Conservation (phyloP, 2,329 filamentous ascomycete species). For the Ophiostoma perfectum region DNA sequence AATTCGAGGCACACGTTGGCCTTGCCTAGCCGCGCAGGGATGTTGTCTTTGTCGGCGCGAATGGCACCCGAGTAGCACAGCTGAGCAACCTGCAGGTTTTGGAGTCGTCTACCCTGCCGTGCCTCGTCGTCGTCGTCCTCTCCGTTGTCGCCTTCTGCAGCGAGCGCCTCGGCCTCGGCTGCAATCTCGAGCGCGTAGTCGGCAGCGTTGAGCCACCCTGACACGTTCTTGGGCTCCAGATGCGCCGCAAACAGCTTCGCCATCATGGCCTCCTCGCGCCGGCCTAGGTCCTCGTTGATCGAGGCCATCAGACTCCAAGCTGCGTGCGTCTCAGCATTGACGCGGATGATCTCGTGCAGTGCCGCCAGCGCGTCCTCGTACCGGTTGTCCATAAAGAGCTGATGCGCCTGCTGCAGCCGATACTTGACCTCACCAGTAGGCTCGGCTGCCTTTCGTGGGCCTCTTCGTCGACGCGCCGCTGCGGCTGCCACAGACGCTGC, state of each 20-base stretch:
- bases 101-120: constrained; percentile 30
- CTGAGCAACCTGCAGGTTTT: constrained; percentile 49
- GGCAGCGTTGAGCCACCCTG: constrained; percentile 55
- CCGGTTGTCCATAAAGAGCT: constrained; percentile 59
- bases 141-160: constrained; percentile 33
- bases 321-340: constrained; percentile 61
- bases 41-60: constrained; percentile 50
- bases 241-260: constrained; percentile 59
- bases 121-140: constrained; percentile 35
- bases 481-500: constrained; percentile 20
- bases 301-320: constrained; percentile 60
- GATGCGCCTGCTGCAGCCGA: constrained; percentile 60
- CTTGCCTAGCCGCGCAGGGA: constrained; percentile 55
- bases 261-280: constrained; percentile 52
- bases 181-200: constrained; percentile 50
- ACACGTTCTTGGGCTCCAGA: constrained; percentile 55
- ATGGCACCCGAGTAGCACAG: constrained; percentile 57
- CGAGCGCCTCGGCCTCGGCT: constrained; percentile 36
- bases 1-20: constrained; percentile 53
- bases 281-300: constrained; percentile 56
- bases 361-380: constrained; percentile 55
- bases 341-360: constrained; percentile 59
- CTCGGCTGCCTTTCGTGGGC: constrained; percentile 58
- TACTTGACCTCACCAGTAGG: constrained; percentile 66
- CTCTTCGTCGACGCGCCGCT: constrained; percentile 32